Conservation (phyloP, 352 stramenopile genomes). For the Pythium aphanidermatum region DNA sequence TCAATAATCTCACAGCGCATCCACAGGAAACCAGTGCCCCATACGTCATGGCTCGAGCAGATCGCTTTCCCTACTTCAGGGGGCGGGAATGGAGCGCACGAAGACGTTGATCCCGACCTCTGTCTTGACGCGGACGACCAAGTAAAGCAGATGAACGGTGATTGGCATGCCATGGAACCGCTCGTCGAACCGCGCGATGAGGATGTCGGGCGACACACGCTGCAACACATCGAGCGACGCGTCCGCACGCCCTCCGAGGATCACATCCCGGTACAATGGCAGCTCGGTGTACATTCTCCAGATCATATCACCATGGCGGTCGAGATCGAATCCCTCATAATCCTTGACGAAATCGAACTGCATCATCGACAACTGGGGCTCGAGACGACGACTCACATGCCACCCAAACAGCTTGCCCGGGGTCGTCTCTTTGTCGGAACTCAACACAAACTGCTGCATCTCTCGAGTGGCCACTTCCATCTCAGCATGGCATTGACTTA, state of each 20-base stretch:
- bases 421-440: background rate
- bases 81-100: too few species aligned
- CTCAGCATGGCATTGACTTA: background rate
- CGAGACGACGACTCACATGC: background rate
- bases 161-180: too few species aligned
- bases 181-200: too few species aligned
- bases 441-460: background rate
- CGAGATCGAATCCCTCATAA: background rate
- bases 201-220: too few species aligned
- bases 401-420: slow-evolving; percentile 10
- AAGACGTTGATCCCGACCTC: too few species aligned
- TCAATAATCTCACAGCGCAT: too few species aligned
- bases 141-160: too few species aligned
- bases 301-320: background rate
- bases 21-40: too few species aligned
- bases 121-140: too few species aligned
- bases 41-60: too few species aligned
- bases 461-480: background rate
- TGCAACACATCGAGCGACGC: too few species aligned
- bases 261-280: background rate
- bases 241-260: background rate
- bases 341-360: slow-evolving; percentile 16
- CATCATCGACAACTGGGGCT: background rate
- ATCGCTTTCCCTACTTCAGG: too few species aligned
- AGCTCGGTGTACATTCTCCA: background rate